phyloP scores from a whole-genome alignment of 495 filamentous ascomycete species.

The Clohesyomyces aquaticus region DNA sequence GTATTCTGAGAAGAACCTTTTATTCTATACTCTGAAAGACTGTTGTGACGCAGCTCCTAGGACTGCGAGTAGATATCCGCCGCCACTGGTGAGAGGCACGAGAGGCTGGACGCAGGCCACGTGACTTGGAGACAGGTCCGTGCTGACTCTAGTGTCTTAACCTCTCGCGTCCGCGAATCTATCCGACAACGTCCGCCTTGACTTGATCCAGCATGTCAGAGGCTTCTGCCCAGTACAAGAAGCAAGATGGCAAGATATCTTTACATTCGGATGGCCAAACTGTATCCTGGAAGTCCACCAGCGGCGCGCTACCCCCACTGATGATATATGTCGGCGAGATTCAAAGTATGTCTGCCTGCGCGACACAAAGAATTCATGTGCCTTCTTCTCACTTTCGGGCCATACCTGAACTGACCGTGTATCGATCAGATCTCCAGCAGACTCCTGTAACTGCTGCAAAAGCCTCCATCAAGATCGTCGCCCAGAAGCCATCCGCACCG shows the following conservation, averaged over 20 bases:
- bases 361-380: background rate
- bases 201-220: conserved; percentile 47
- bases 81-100: too few relatives aligned
- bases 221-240: conserved; percentile 84
- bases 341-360: conserved; percentile 45
- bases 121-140: background rate
- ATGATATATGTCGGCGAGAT: conserved; percentile 75
- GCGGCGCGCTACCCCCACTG: conserved; percentile 60
- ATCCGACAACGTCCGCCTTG: conserved; percentile 4
- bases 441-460: conserved; percentile 80
- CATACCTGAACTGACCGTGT: background rate
- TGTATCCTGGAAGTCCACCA: conserved; percentile 78
- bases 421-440: conserved; percentile 75
- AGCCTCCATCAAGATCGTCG: conserved; percentile 88
- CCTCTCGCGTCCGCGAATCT: background rate
- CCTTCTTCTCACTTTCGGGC: background rate
- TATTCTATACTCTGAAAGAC: too few relatives aligned
- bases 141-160: background rate
- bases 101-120: too few relatives aligned
- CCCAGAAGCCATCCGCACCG: conserved; percentile 59
- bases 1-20: too few relatives aligned
- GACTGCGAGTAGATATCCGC: too few relatives aligned
- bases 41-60: too few relatives aligned
- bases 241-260: conserved; percentile 85
- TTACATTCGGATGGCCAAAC: conserved; percentile 69